Base-by-base conservation (phyloP, 2,329 filamentous ascomycete genomes). In the Aspergillus brunneoviolaceus region DNA sequence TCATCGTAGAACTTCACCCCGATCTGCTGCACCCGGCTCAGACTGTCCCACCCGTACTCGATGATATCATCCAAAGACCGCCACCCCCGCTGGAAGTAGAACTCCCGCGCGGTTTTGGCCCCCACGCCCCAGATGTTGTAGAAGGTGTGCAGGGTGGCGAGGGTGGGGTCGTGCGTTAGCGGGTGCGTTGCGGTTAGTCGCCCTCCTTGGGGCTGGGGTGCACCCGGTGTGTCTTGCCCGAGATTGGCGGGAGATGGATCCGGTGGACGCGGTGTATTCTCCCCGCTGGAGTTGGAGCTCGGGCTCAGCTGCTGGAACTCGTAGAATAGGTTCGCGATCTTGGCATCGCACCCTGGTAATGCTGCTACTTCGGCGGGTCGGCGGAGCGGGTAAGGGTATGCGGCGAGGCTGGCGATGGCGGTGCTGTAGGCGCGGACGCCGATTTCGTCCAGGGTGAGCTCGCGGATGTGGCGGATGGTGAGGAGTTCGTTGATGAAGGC, bases 1-100 rank as follows among this genome's bases (percentile, higher is more conserved):
- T 98, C 94, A 35, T 96, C 89, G 72, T 96, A 96, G 76, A 88
- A 97, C 72, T 98, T 98, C 49, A 97, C 81, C 0, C 95, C 94
- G 58, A 98, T 96, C 72, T 98, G 92, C 74, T 97, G 94, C 1
- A 91, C 89, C 12, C 92, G 86, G 0, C 83, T 89, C 1, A 98
- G 80, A 0, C 75, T 81, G 21, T 80, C 73, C 94, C 94, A 98
- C 11, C 90, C 92, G 68, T 87, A 84, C 69, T 96, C 90, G 47
- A 96, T 81, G 3, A 98, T 80, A 68, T 98, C 93, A 68, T 97
- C 92, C 0, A 96, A 80, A 61, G 95, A 89, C 61, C 86, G 83
- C 91, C 92, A 97, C 29, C 91, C 81, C 63, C 86, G 87, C 16
- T 85, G 83, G 67, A 84, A 85, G 73, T 93, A 95, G 68, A 96